Evolutionary conservation across 768 basidiomycete genomes (phyloP), one percentile per base, ranked within the genome.

Genomic region (Russula dissimulans): DNA sequence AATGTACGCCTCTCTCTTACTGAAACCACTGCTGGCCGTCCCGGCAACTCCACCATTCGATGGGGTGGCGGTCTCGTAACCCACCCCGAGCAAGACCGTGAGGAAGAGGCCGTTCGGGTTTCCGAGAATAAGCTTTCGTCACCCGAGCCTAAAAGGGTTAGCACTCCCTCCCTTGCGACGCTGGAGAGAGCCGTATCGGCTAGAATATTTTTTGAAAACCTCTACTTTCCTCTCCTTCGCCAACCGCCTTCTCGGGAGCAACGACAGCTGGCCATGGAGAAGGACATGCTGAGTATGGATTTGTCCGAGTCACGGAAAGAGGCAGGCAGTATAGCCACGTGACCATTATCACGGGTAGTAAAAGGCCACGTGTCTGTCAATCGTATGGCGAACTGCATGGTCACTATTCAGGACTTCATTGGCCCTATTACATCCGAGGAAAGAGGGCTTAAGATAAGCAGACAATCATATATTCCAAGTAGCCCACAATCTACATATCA

Each of bases 101-200:
- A 85, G 64, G 80, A 81, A 56, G 74, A 75, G 53, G 63, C 71
- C 47, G 62, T 69, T 48, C 73, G 75, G 57, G 52, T 65, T 52
- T 66, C 62, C 50, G 70, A 67, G 69, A 56, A 65, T 67, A 34
- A 58, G 64, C 54, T 58, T 61, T 36, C 61, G 57, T 46, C 75
- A 70, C 44, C 74, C 74, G 50, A 68, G 48, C 79, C 79, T 61
- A 77, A 74, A 66, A 80, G 79, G 71, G 75, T 79, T 55, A 87
- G 97, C 68, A 83, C 79, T 14, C 94, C 95, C 42, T 95, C 94
- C 56, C 78, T 99, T 58, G 79, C 86, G 44, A 97, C 95, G 34
- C 78, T 97, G 69, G 95, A 99, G 73, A 94, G 89, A 71, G 91
- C 94, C 53, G 91, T 93, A 60, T 87, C 94, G 38, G 85, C 89